Evolutionary conservation across 768 basidiomycete species (phyloP).

Genomic region (Serendipita sp.): DNA sequence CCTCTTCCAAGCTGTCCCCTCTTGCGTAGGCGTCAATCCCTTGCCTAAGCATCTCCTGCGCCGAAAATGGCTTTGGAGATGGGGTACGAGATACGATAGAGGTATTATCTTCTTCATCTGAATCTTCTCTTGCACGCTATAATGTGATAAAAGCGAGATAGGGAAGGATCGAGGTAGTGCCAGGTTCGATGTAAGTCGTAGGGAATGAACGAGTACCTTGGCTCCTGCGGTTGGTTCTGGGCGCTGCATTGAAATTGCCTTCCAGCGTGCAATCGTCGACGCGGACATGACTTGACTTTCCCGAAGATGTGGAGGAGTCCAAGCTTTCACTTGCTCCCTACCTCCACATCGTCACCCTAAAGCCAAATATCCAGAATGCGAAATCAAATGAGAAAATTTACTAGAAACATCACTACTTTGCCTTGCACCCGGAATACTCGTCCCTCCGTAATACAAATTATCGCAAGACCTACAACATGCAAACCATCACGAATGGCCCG

Average conservation of each 20-base stretch:
- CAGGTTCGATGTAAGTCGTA: neutral
- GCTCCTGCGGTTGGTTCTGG: constrained; percentile 17
- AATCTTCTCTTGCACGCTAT: constrained; percentile 2
- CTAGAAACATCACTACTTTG: neutral
- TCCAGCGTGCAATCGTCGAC: constrained; percentile 52
- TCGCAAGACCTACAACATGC: no score
- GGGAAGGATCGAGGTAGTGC: neutral
- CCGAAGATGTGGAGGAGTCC: no score
- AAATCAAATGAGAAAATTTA: neutral
- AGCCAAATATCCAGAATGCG: neutral
- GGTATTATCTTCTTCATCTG: constrained; percentile 39
- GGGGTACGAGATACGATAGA: constrained; percentile 62
- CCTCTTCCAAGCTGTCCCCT: constrained; percentile 42
- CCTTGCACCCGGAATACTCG: neutral
- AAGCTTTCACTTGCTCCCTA: no score
- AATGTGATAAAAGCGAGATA: neutral
- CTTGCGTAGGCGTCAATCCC: constrained; percentile 34
- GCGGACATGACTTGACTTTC: constrained; percentile 34
- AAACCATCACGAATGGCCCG: no score
- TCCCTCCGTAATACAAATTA: no score
- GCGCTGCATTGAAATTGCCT: constrained; percentile 40
- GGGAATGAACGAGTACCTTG: constrained; percentile 54
- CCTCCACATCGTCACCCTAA: no score
- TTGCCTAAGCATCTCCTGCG: constrained; percentile 37
- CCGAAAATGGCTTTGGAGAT: constrained; percentile 33